These are phyloP conservation scores for Massariosphaeria phaeospora DNA, from an alignment of 495 filamentous ascomycete species.

Conservation along the genomic window DNA sequence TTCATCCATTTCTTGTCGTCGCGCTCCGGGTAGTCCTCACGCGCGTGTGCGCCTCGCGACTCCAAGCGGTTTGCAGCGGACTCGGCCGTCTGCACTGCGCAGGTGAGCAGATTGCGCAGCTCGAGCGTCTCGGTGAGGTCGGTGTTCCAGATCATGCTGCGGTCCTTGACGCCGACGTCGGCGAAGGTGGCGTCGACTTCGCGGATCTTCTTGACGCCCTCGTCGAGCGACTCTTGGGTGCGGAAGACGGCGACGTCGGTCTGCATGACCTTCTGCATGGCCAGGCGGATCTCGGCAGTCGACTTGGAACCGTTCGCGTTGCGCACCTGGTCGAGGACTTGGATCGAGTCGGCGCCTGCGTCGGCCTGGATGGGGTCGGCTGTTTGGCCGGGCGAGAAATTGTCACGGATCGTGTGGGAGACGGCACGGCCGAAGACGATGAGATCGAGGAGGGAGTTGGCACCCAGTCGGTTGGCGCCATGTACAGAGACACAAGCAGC, in stretches of 20 bases:
- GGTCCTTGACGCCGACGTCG: conserved; percentile 88
- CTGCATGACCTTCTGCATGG: conserved; percentile 98
- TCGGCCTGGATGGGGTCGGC: conserved; percentile 73
- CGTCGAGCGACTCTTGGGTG: conserved; percentile 82
- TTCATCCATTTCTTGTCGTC: conserved; percentile 98
- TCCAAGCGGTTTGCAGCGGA: conserved; percentile 87
- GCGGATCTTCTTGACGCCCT: conserved; percentile 75
- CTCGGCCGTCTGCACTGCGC: conserved; percentile 86
- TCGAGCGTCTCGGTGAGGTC: conserved; percentile 95
- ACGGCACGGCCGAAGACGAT: conserved; percentile 97
- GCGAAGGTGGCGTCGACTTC: conserved; percentile 74
- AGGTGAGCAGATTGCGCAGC: conserved; percentile 87
- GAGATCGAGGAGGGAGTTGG: conserved; percentile 95
- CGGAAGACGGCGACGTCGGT: conserved; percentile 95
- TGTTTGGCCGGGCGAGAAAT: conserved; percentile 70
- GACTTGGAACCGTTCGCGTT: conserved; percentile 77
- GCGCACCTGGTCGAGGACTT: conserved; percentile 78
- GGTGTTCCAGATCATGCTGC: conserved; percentile 99
- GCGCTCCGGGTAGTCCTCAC: conserved; percentile 90
- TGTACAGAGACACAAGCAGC: conserved; percentile 96
- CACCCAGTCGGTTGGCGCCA: conserved; percentile 92
- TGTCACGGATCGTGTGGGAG: conserved; percentile 90
- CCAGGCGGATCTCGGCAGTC: conserved; percentile 78
- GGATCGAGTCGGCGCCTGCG: conserved; percentile 80
- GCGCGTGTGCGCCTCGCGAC: conserved; percentile 87